Evolutionary conservation across 2,329 filamentous ascomycete species (phyloP), one percentile per base, ranked within the genome.

Genomic region (Fusarium robinianum): DNA sequence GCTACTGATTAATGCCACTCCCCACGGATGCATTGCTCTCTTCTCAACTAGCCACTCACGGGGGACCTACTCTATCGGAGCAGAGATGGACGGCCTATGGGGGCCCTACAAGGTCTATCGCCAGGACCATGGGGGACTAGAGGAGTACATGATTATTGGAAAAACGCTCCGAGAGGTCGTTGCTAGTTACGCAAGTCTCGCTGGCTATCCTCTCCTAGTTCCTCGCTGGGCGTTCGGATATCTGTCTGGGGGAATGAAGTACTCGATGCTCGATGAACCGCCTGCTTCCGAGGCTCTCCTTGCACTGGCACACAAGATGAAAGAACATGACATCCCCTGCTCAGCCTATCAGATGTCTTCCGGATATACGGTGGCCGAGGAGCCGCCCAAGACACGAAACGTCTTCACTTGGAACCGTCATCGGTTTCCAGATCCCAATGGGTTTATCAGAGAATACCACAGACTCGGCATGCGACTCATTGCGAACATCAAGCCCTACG

Each of bases 71-170:
- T 79, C 78, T 7, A 73, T 89, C 6, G 86, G 85, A 3, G 80
- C 81, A 1, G 85, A 89, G 64, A 84, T 89, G 66, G 86, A 90
- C 59, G 85, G 85, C 18, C 78, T 88, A 68, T 89, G 85, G 84
- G 85, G 85, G 1, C 79, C 78, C 44, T 88, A 82, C 76, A 88
- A 88, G 63, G 83, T 87, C 14, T 87, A 87, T 57, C 77, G 85
- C 6, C 85, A 89, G 64, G 83, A 86, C 47, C 78, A 84, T 51
- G 85, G 86, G 15, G 86, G 86, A 0, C 70, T 89, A 1, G 85
- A 89, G 60, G 79, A 88, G 66, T 88, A 88, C 53, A 70, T 83
- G 15, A 79, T 89, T 33, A 74, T 87, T 2, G 85, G 85, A 9
- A 75, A 75, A 55, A 88, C 82, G 0, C 67, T 88, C 4, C 75